Percentiles rank a stretch among this genome's conserved stretches.
Conservation (phyloP, 495 filamentous ascomycete genomes). For the Penicillium chermesinum region DNA sequence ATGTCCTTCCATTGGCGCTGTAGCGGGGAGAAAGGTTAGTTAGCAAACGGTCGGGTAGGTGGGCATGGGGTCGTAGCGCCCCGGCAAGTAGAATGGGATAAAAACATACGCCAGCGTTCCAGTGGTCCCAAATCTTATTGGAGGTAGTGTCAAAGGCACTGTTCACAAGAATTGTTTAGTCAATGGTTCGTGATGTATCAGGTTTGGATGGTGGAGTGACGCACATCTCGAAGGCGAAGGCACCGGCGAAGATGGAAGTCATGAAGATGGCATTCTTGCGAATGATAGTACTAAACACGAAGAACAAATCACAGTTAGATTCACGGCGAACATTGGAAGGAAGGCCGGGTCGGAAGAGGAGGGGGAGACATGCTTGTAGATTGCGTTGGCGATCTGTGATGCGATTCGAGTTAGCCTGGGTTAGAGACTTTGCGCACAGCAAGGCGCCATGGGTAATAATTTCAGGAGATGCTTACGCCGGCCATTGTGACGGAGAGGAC, state of each 20-base stretch:
- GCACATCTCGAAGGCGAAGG: constrained; percentile 93
- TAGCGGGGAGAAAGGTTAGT: constrained; percentile 17
- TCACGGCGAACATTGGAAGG: constrained; percentile 12
- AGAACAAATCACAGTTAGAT: constrained; percentile 19
- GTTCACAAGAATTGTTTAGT: constrained; percentile 14
- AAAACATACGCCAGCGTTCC: constrained; percentile 85
- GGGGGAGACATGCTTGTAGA: constrained; percentile 76
- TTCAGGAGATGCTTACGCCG: constrained; percentile 30
- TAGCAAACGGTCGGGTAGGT: constrained; percentile 19
- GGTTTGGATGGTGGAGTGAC: constrained; percentile 26
- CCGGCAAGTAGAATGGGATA: background rate
- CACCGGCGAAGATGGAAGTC: constrained; percentile 73
- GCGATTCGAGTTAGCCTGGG: constrained; percentile 29
- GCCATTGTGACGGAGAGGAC: constrained; percentile 45
- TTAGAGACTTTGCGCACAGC: background rate
- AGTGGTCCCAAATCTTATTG: constrained; percentile 79
- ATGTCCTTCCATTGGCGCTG: constrained; percentile 99
- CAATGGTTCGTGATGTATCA: constrained; percentile 8
- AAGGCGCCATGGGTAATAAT: background rate
- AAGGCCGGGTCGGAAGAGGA: constrained; percentile 11
- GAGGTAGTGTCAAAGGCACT: constrained; percentile 74
- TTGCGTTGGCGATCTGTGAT: constrained; percentile 49
- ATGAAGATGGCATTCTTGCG: constrained; percentile 82
- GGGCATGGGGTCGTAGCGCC: constrained; percentile 4
- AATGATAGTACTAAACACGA: constrained; percentile 64